Percentiles rank a stretch among this genome's conserved stretches.
These are phyloP conservation scores for Avena atlantica DNA, from an alignment of 176 grass and related monocot genomes.

Conservation along the genomic window DNA sequence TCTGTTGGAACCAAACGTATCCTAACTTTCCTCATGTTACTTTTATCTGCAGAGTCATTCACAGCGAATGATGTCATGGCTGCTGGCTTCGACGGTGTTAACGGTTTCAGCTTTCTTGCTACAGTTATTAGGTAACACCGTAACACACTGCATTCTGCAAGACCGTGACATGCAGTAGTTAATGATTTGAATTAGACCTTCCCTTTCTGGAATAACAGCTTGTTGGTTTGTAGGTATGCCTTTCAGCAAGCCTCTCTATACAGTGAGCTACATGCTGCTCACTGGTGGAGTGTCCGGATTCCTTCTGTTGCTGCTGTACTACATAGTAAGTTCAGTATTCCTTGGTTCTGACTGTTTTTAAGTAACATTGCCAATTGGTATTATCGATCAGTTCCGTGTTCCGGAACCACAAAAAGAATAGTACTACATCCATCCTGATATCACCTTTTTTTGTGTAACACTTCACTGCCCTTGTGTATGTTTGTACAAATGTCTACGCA, in stretches of 20 bases:
- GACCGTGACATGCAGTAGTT: neutral
- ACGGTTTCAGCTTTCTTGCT: constrained; percentile 67
- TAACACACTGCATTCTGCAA: constrained; percentile 5
- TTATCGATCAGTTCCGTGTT: neutral
- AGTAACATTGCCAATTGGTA: neutral
- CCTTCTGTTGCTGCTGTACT: constrained; percentile 72
- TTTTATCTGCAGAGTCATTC: constrained; percentile 55
- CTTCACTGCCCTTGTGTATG: neutral
- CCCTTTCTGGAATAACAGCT: constrained; percentile 25
- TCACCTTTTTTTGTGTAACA: neutral
- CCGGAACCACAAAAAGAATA: neutral
- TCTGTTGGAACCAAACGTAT: constrained; percentile 16
- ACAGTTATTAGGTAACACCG: constrained; percentile 61
- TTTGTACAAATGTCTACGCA: neutral
- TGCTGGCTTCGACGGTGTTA: constrained; percentile 62
- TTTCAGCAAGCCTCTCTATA: constrained; percentile 95
- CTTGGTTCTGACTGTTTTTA: neutral
- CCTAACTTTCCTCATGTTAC: neutral
- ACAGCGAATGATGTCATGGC: constrained; percentile 70
- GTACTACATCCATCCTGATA: neutral
- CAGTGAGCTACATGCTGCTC: constrained; percentile 89
- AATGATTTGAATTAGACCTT: constrained; percentile 22
- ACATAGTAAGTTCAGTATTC: constrained; percentile 63
- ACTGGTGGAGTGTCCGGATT: constrained; percentile 83
- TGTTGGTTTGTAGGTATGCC: constrained; percentile 74